These are phyloP conservation scores for Ambispora gerdemannii DNA, from an alignment of 192 early-diverging fungal species.

Conservation along the genomic window DNA sequence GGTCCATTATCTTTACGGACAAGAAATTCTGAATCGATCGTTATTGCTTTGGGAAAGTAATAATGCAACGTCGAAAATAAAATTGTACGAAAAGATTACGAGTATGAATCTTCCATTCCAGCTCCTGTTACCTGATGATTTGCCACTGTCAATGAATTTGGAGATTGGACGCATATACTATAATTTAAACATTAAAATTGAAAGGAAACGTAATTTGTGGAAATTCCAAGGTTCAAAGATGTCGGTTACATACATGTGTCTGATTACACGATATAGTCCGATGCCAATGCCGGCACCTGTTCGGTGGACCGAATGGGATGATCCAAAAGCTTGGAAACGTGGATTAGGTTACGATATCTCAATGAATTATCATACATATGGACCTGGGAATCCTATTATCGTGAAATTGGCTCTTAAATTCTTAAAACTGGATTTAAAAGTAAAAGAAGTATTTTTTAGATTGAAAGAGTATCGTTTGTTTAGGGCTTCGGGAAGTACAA, in stretches of 20 bases:
- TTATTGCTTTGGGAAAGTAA: constrained; percentile 16
- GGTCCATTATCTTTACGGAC: not conserved
- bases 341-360: constrained; percentile 19
- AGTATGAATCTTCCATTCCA: constrained; percentile 7
- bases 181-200: constrained; percentile 10
- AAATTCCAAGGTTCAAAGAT: constrained; percentile 18
- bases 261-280: not conserved
- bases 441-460: constrained; percentile 25
- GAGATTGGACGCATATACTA: not conserved
- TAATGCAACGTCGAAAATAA: not conserved
- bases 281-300: not conserved
- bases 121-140: constrained; percentile 4
- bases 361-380: constrained; percentile 15
- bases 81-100: not conserved
- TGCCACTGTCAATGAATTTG: not conserved
- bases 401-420: constrained; percentile 9
- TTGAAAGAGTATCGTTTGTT: constrained; percentile 18
- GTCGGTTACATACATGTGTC: constrained; percentile 3
- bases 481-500: not conserved
- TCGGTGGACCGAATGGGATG: constrained; percentile 16
- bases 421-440: constrained; percentile 12
- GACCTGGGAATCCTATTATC: constrained; percentile 22
- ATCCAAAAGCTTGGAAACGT: constrained; percentile 3
- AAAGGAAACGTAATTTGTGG: constrained; percentile 14
- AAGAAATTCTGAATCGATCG: constrained; percentile 4